Percentiles rank a stretch among this genome's conserved stretches.
These are phyloP conservation scores for Alternaria incomplexa DNA, from an alignment of 2,329 filamentous ascomycete species.

Conservation along the genomic window DNA sequence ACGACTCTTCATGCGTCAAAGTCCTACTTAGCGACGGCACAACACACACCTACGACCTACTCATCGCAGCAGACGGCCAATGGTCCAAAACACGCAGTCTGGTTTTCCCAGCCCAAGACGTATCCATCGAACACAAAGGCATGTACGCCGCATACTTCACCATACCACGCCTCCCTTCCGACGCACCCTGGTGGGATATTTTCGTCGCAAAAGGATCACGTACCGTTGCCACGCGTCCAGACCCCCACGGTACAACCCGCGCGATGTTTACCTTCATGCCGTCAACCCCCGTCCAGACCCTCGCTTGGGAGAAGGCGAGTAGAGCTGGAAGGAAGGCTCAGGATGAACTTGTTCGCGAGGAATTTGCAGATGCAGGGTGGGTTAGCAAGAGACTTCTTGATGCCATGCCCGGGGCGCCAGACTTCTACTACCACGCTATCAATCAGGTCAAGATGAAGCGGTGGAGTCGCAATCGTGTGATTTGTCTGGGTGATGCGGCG, in stretches of 20 bases:
- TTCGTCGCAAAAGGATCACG: neutral
- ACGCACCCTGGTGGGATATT: neutral
- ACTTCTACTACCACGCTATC: neutral
- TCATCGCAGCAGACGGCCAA: slow-evolving; percentile 64
- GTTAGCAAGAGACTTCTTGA: neutral
- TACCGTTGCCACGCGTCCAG: neutral
- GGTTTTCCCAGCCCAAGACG: slow-evolving; percentile 30
- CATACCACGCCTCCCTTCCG: neutral
- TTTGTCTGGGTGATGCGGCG: slow-evolving; percentile 62
- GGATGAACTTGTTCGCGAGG: neutral
- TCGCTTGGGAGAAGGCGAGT: neutral
- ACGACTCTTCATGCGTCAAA: neutral
- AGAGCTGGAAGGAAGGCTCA: neutral
- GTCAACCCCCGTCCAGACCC: neutral
- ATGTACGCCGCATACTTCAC: neutral
- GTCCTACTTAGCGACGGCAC: slow-evolving; percentile 46
- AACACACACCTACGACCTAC: slow-evolving; percentile 55
- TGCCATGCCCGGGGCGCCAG: neutral
- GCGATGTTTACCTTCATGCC: neutral
- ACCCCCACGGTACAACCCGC: neutral
- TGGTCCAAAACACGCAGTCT: slow-evolving; percentile 53
- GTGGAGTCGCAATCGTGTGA: slow-evolving; percentile 44
- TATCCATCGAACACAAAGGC: slow-evolving; percentile 52
- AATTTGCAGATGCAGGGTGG: neutral
- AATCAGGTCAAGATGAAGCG: neutral